These are phyloP conservation scores for Cavenderia fasciculata DNA, from an alignment of 78 protist species.

Conservation along the genomic window DNA sequence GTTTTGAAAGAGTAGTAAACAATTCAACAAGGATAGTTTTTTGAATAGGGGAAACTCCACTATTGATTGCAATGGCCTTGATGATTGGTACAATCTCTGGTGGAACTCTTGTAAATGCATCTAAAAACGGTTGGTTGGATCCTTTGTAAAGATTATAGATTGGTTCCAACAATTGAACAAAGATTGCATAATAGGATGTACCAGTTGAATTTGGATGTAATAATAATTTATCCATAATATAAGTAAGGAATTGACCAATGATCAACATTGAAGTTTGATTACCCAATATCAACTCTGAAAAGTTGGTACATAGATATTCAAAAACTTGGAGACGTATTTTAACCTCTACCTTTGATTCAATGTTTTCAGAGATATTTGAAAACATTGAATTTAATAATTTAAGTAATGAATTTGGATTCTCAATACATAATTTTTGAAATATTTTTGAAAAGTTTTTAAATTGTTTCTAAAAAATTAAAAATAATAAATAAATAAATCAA, in stretches of 20 bases:
- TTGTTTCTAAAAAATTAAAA: background rate
- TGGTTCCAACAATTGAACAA: too few relatives aligned
- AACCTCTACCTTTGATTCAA: slow-evolving; percentile 2
- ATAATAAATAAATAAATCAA: too few relatives aligned
- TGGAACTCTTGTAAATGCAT: too few relatives aligned
- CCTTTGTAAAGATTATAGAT: too few relatives aligned
- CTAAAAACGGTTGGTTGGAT: too few relatives aligned
- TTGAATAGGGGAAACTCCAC: too few relatives aligned
- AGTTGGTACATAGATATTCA: slow-evolving; percentile 7
- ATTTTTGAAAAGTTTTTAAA: background rate
- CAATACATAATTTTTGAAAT: background rate
- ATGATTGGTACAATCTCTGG: too few relatives aligned
- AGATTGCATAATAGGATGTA: background rate
- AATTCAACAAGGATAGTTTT: too few relatives aligned
- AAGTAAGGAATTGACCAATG: slow-evolving; percentile 12
- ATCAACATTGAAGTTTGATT: slow-evolving; percentile 21
- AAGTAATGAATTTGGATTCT: slow-evolving; percentile 2
- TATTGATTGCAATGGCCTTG: too few relatives aligned
- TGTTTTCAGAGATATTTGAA: slow-evolving; percentile 2
- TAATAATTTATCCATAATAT: slow-evolving; percentile 7
- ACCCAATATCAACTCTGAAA: background rate
- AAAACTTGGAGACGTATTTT: background rate
- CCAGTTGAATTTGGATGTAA: slow-evolving; percentile 10
- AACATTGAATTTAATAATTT: background rate
- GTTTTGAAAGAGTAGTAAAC: too few relatives aligned